Evolutionary conservation across 1,284 basidiomycete genomes (phyloP).

Genomic region (Ganoderma leucocontextum): DNA sequence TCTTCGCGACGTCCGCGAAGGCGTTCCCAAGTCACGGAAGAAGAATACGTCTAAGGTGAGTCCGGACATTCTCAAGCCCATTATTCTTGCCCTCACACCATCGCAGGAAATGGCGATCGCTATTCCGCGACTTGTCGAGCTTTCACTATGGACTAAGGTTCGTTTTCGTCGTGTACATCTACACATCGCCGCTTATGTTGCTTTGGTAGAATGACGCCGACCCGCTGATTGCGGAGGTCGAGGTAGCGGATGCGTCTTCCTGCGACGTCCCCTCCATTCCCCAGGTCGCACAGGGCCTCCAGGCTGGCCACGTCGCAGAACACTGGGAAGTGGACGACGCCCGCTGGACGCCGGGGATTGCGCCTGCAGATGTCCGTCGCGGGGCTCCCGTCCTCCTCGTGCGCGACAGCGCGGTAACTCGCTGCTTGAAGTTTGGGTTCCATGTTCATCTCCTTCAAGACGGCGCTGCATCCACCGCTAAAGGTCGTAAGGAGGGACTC

Average conservation of each 20-base stretch:
- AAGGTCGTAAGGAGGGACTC: background rate
- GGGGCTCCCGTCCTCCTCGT: background rate
- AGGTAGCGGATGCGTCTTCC: background rate
- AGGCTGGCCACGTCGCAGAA: background rate
- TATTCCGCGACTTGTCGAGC: background rate
- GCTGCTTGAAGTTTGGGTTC: background rate
- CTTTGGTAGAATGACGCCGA: background rate
- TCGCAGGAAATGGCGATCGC: background rate
- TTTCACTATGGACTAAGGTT: background rate
- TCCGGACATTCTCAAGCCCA: background rate
- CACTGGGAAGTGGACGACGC: background rate
- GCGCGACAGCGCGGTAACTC: background rate
- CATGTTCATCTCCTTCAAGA: background rate
- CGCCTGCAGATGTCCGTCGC: background rate
- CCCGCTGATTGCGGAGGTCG: background rate
- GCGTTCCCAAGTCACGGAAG: background rate
- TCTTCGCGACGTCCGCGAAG: background rate
- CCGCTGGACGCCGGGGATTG: background rate
- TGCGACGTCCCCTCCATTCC: background rate
- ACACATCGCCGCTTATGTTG: background rate
- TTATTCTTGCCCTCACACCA: background rate
- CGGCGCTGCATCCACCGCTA: background rate
- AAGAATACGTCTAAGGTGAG: background rate
- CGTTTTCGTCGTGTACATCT: background rate
- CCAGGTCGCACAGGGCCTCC: background rate